Conservation (phyloP, 2,329 filamentous ascomycete genomes). For the Fusarium pseudonygamai region DNA sequence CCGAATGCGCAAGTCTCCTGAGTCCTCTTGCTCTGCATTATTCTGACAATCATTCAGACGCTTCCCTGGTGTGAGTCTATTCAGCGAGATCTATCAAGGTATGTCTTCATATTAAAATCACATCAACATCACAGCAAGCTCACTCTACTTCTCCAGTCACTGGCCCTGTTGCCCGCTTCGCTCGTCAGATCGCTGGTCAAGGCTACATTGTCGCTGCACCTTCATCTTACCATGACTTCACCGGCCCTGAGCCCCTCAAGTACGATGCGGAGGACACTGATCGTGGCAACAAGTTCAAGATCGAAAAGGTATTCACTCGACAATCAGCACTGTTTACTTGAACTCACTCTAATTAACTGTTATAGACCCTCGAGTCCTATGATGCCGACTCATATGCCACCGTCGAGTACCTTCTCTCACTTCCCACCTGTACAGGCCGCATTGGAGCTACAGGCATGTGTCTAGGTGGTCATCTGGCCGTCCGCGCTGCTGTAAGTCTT, state of each 20-base stretch:
- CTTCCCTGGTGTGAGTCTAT: slow-evolving; percentile 88
- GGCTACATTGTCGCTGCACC: slow-evolving; percentile 94
- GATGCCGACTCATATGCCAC: slow-evolving; percentile 78
- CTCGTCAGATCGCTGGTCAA: slow-evolving; percentile 88
- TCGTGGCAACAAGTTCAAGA: slow-evolving; percentile 85
- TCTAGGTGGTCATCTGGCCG: slow-evolving; percentile 85
- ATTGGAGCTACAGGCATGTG: slow-evolving; percentile 91
- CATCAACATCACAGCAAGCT: background rate
- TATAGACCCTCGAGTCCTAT: slow-evolving; percentile 81
- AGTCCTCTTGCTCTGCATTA: no score
- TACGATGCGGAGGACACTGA: slow-evolving; percentile 92
- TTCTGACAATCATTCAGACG: slow-evolving; percentile 51
- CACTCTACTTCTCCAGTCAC: slow-evolving; percentile 68
- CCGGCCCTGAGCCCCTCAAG: slow-evolving; percentile 80
- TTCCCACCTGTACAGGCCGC: slow-evolving; percentile 82
- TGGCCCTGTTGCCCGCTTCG: slow-evolving; percentile 88
- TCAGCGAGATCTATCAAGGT: slow-evolving; percentile 98
- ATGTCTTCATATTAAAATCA: background rate
- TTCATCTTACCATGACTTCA: slow-evolving; percentile 94
- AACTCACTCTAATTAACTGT: background rate
- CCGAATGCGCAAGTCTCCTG: slow-evolving; percentile 74
- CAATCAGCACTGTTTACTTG: background rate
- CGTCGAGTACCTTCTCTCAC: slow-evolving; percentile 74
- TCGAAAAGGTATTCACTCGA: slow-evolving; percentile 70
- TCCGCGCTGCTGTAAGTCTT: slow-evolving; percentile 63